A percentile compares a stretch with the other conserved stretches of the same genome.
phyloP scores from a whole-genome alignment of 2,329 filamentous ascomycete genomes.

The Teratosphaeriaceae sp. region DNA sequence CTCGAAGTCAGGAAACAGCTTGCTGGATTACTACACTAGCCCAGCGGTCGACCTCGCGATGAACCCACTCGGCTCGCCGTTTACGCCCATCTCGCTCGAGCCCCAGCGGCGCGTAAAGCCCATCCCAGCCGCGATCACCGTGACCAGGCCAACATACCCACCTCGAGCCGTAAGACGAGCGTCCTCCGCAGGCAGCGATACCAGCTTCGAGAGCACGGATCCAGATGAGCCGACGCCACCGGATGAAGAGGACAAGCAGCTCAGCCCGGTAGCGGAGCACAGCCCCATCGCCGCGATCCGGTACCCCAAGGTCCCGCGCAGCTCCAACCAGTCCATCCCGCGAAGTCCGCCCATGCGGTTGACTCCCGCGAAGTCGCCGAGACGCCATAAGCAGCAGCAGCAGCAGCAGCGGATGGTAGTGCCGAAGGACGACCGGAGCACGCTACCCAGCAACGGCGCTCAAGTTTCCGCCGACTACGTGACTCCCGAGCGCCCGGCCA shows the following conservation, averaged over 20 bases:
- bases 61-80: slow-evolving; percentile 7
- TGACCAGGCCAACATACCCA: slow-evolving; percentile 19
- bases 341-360: slow-evolving; percentile 6
- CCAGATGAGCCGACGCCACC: slow-evolving; percentile 40
- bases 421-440: neutral
- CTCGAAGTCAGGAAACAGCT: slow-evolving; percentile 9
- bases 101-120: slow-evolving; percentile 15
- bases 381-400: neutral
- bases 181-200: slow-evolving; percentile 31
- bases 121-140: slow-evolving; percentile 15
- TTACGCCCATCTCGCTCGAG: slow-evolving; percentile 20
- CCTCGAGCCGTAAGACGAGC: slow-evolving; percentile 16
- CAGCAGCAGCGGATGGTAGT: too few relatives aligned
- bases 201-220: slow-evolving; percentile 42
- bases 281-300: slow-evolving; percentile 38
- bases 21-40: slow-evolving; percentile 28
- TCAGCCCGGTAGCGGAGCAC: slow-evolving; percentile 36
- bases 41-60: slow-evolving; percentile 15
- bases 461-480: neutral
- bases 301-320: slow-evolving; percentile 44
- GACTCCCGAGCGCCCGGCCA: slow-evolving; percentile 11
- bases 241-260: slow-evolving; percentile 36
- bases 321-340: slow-evolving; percentile 41
- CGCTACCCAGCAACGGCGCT: slow-evolving; percentile 6
- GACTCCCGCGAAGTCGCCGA: neutral